Evolutionary conservation across 495 filamentous ascomycete species (phyloP).

Genomic region (Tuber brumale): DNA sequence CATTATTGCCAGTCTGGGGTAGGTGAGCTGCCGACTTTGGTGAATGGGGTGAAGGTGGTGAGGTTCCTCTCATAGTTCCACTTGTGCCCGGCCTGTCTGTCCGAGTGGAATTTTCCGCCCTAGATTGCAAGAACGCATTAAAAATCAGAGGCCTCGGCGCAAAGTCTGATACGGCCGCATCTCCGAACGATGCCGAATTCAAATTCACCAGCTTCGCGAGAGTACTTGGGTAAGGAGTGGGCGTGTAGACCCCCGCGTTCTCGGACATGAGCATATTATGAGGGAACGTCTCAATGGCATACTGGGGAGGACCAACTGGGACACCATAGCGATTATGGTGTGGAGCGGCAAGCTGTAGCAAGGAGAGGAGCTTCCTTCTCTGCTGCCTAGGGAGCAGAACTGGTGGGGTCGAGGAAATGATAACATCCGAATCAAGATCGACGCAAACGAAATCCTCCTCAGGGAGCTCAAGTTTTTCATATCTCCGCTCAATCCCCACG

Average conservation of each 20-base stretch:
- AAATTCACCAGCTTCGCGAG: conserved; percentile 78
- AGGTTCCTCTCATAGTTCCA: conserved; percentile 62
- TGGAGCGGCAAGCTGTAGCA: conserved; percentile 83
- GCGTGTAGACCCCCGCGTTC: conserved; percentile 68
- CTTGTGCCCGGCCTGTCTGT: conserved; percentile 73
- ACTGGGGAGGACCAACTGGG: conserved; percentile 77
- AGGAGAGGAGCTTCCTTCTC: conserved; percentile 76
- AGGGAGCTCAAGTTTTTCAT: conserved; percentile 83
- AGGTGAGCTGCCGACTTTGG: conserved; percentile 77
- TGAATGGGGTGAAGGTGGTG: conserved; percentile 79
- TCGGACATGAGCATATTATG: conserved; percentile 84
- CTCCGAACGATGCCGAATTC: conserved; percentile 80
- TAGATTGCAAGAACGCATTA: conserved; percentile 82
- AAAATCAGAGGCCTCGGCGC: conserved; percentile 59
- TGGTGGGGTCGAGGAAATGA: conserved; percentile 71
- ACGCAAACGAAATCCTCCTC: conserved; percentile 96
- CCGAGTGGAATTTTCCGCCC: conserved; percentile 56
- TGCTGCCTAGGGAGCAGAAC: conserved; percentile 77
- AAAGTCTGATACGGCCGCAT: conserved; percentile 50
- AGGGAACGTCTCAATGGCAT: conserved; percentile 86
- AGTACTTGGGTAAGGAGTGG: conserved; percentile 60
- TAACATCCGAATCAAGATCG: conserved; percentile 81
- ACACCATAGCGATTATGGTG: conserved; percentile 85
- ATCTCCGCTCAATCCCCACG: conserved; percentile 86
- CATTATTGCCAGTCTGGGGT: conserved; percentile 61